Base-by-base conservation (phyloP, 2,329 filamentous ascomycete species). In the Colletotrichum horii region DNA sequence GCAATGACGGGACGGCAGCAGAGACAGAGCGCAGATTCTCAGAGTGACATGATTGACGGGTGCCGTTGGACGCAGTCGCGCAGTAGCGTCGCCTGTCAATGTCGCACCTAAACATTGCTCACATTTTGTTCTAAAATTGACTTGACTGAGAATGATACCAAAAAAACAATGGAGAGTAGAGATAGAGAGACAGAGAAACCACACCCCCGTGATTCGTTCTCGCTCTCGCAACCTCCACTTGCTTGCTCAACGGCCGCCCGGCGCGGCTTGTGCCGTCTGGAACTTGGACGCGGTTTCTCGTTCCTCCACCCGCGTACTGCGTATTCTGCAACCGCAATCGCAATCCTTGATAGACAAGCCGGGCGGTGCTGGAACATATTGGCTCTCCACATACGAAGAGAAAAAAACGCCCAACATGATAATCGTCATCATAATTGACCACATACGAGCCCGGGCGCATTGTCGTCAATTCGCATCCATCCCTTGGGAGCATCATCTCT, bases 351-450 rank as follows among this genome's bases (percentile, higher is more conserved):
- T 38, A 36, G 28, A 34, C 38, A 36, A 48, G n/a, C 34, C 28
- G 36, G 68, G 68, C 68, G 61, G 68, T 75, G 72, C 72, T 71
- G 55, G 61, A 55, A 61, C 28, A 61, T 24, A 19, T 52, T 52
- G 43, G 43, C 30, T 55, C 67, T 75, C 58, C 52, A 60, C 72
- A 64, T 43, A 28, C n/a, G 56, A 16, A 52, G 11, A 28, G 43
- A 1, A 4, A 52, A 52, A 52, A 52, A 52, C 7, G 30, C 48
- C 26, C 43, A 22, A 36, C 58, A n/a, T 15, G 52, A 26, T 34
- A 36, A 65, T 71, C 67, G 52, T 58, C 60, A 61, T 61, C 34
- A 58, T 38, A 34, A 60, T 48, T 34, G 24, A 60, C 55, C 34
- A 43, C 16, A n/a, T 22, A 15, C n/a, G 22, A 24, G 32, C 26